Evolutionary conservation across 1,284 basidiomycete genomes (phyloP).

Genomic region (Trichosporon asahii): DNA sequence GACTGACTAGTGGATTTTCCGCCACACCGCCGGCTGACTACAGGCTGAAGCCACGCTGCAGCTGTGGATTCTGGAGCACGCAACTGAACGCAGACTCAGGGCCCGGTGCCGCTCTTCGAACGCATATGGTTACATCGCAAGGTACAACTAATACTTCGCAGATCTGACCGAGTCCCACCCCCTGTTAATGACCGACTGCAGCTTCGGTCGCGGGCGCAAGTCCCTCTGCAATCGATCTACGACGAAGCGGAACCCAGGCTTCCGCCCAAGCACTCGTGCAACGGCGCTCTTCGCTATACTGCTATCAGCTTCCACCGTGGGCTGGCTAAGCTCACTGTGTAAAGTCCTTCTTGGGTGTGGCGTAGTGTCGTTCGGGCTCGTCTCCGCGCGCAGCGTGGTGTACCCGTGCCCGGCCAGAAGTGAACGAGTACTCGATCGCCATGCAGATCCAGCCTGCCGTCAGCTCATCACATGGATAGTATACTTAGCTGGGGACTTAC

Average conservation of each 20-base stretch:
- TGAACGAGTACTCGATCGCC: conserved; percentile 41
- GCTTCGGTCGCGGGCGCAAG: conserved; percentile 13
- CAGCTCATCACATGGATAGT: background rate
- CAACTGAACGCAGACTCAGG: too few relatives aligned
- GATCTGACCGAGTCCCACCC: conserved; percentile 30
- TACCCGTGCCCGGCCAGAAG: conserved; percentile 43
- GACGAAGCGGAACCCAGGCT: conserved; percentile 40
- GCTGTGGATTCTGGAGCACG: too few relatives aligned
- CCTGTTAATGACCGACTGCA: conserved; percentile 9
- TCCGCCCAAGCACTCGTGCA: conserved; percentile 61
- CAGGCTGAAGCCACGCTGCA: too few relatives aligned
- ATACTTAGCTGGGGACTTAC: conserved; percentile 10
- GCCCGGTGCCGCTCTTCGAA: too few relatives aligned
- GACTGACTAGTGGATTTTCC: too few relatives aligned
- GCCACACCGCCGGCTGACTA: too few relatives aligned
- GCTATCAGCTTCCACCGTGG: conserved; percentile 10
- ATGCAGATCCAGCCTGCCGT: conserved; percentile 30
- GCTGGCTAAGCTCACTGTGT: conserved; percentile 58
- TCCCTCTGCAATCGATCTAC: conserved; percentile 26
- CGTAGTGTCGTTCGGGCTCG: conserved; percentile 31
- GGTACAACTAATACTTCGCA: conserved; percentile 30
- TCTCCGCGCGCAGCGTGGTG: conserved; percentile 31
- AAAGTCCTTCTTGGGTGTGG: conserved; percentile 58
- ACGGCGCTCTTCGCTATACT: conserved; percentile 82
- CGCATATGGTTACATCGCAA: background rate